These are phyloP conservation scores for Lanzia echinophila DNA, from an alignment of 2,329 filamentous ascomycete species.

Conservation along the genomic window DNA sequence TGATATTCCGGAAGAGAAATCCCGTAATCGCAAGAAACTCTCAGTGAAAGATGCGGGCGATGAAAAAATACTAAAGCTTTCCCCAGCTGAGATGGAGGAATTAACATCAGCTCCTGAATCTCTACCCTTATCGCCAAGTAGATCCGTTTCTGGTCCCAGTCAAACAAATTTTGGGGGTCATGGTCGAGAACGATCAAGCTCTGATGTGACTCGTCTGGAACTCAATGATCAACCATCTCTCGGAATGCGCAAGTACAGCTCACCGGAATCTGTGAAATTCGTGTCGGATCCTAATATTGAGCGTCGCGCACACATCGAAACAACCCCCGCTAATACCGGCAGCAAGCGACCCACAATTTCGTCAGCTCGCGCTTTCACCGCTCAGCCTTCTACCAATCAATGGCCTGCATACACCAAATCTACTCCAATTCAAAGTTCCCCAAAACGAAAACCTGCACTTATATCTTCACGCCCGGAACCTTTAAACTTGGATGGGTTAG, in stretches of 20 bases:
- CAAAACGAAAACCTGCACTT: constrained; percentile 22
- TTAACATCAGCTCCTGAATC: constrained; percentile 51
- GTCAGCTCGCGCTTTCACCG: constrained; percentile 24
- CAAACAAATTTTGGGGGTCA: constrained; percentile 29
- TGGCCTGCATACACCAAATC: constrained; percentile 21
- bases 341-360: constrained; percentile 21
- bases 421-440: constrained; percentile 19
- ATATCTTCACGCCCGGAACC: constrained; percentile 22
- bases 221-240: constrained; percentile 9
- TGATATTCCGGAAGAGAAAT: constrained; percentile 27
- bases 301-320: constrained; percentile 15
- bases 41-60: constrained; percentile 30
- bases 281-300: constrained; percentile 12
- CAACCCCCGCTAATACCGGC: constrained; percentile 10
- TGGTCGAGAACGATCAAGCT: constrained; percentile 12
- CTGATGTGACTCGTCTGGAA: constrained; percentile 16
- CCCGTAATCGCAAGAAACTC: constrained; percentile 19
- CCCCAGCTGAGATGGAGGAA: constrained; percentile 52
- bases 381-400: constrained; percentile 16
- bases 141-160: constrained; percentile 23
- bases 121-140: constrained; percentile 41
- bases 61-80: constrained; percentile 43
- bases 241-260: constrained; percentile 11
- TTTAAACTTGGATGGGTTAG: constrained; percentile 19
- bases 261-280: constrained; percentile 13